Base-by-base conservation (phyloP, 140 eudicot species). In the Bidens hawaiensis region DNA sequence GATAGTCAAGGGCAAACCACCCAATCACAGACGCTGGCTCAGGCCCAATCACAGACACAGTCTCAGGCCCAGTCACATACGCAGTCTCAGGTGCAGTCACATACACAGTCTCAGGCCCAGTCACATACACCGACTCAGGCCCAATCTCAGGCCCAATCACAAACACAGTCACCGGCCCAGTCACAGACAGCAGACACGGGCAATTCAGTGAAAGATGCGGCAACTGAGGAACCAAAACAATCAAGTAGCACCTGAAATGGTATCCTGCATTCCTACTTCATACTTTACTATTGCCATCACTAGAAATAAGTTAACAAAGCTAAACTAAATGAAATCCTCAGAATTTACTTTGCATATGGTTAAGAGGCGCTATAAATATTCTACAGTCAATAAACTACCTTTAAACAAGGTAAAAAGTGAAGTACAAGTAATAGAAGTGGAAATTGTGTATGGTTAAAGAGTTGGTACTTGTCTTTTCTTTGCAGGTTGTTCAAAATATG, bases 201-300 rank as follows among this genome's bases (percentile, higher is more conserved):
- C 47, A 75, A 57, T 60, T 83, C 94, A 15, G 83, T 71, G 45
- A 86, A 81, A 43, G 83, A 72, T 51, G 51, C 45, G 31, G 78
- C 54, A 50, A 64, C 82, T 33, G 95, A 81, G 41, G 85, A 83
- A 57, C 55, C 75, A 13, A 89, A 85, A 68, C 89, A 85, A 67
- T 54, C 85, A 49, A 52, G 61, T 53, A 81, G 63, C 33, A 75
- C 62, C 75, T 80, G 69, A 83, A 6, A 6, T 34, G 40, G 68
- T 61, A 30, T 46, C 13, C 18, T 11, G 46, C 58, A 8, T 45
- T 46, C 13, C 18, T 11, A 63, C 58, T 15, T 45, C 23, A 27
- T 47, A 16, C 13, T n/a, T 6, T 21, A 26, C 24, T 62, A 4
- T 27, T 27, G 30, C 11, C 12, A 54, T 14, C 14, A 6, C 2